phyloP scores from a whole-genome alignment of 2,329 filamentous ascomycete genomes.

The Colletotrichum scovillei region DNA sequence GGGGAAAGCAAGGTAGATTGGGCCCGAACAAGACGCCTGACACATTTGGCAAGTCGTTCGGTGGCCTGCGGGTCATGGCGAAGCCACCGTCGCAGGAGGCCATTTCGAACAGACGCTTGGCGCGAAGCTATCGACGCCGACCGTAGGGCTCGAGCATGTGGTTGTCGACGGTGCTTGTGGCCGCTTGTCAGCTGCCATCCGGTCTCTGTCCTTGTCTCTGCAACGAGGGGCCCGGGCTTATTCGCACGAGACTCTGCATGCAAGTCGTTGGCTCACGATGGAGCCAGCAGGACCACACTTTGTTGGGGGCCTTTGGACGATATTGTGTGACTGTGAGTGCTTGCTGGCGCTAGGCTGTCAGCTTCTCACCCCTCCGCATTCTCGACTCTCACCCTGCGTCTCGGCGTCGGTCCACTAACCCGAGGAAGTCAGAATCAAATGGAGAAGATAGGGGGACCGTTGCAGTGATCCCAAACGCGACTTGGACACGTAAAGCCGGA shows the following conservation, averaged over 20 bases:
- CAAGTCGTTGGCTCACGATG: background rate
- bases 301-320: conserved; percentile 21
- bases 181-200: conserved; percentile 33
- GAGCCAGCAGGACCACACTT: background rate
- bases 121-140: conserved; percentile 30
- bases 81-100: conserved; percentile 32
- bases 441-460: conserved; percentile 4
- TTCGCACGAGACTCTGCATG: conserved; percentile 16
- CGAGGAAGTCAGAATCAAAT: background rate
- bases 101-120: conserved; percentile 20
- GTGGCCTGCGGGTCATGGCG: conserved; percentile 18
- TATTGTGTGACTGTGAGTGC: background rate
- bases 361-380: conserved; percentile 17
- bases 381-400: conserved; percentile 23
- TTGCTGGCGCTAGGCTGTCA: conserved; percentile 12
- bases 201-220: conserved; percentile 7
- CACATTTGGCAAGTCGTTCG: conserved; percentile 13
- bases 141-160: conserved; percentile 24
- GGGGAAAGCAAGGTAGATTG: background rate
- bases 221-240: background rate
- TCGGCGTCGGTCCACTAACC: conserved; percentile 2
- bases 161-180: conserved; percentile 22
- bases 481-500: conserved; percentile 9
- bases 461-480: background rate
- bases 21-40: conserved; percentile 3